These are phyloP conservation scores for Trypanosoma mega DNA, from an alignment of 208 protist species.

Conservation along the genomic window DNA sequence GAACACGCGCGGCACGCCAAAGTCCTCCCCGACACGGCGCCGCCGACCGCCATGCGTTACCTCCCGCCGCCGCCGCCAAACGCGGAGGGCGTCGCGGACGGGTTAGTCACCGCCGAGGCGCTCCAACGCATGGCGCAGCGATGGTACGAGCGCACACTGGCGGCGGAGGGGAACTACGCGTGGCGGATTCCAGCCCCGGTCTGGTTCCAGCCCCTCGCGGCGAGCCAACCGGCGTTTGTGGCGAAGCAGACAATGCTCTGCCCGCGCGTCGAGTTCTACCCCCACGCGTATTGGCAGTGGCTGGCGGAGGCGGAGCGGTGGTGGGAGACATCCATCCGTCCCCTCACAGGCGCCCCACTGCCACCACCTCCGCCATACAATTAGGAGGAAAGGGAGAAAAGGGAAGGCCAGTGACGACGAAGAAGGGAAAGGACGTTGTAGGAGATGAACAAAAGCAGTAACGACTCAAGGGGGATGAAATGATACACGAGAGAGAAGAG, in stretches of 20 bases:
- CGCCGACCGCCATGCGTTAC: conserved; percentile 26
- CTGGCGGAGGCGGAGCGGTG: conserved; percentile 15
- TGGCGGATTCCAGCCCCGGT: conserved; percentile 7
- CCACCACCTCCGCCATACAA: conserved; percentile 17
- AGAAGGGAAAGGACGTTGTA: background rate
- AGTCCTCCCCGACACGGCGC: conserved; percentile 15
- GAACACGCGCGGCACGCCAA: conserved; percentile 10
- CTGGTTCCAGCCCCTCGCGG: conserved; percentile 1
- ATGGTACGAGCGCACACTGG: conserved; percentile 53
- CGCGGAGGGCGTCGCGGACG: background rate
- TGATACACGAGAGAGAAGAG: background rate
- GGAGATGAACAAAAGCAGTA: background rate
- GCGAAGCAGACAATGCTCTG: background rate
- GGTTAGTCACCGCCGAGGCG: background rate
- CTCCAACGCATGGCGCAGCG: conserved; percentile 22
- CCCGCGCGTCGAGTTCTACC: conserved; percentile 19
- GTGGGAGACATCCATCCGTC: conserved; percentile 23
- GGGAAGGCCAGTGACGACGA: background rate
- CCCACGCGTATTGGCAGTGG: conserved; percentile 16
- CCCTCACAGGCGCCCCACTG: background rate
- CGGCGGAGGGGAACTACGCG: conserved; percentile 37
- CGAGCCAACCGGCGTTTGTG: background rate
- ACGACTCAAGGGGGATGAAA: background rate
- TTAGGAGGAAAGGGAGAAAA: background rate
- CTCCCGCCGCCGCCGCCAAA: conserved; percentile 32